These are phyloP conservation scores for Tolypocladium album DNA, from an alignment of 2,329 filamentous ascomycete genomes.

Conservation along the genomic window DNA sequence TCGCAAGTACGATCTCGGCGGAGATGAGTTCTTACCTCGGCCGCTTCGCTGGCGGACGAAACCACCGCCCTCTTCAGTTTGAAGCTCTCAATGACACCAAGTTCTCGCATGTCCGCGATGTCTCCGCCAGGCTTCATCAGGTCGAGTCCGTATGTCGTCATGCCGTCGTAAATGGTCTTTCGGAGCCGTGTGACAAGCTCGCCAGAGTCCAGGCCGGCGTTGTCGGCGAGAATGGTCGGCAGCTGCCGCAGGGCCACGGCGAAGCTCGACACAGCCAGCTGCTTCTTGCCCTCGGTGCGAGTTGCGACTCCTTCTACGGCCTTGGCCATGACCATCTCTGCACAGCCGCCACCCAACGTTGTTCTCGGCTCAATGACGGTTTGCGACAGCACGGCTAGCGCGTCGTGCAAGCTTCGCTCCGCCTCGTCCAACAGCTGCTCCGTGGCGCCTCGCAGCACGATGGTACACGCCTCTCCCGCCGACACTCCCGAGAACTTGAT, in stretches of 20 bases:
- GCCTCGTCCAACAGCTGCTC: slow-evolving; percentile 96
- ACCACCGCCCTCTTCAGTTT: slow-evolving; percentile 99
- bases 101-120: slow-evolving; percentile 88
- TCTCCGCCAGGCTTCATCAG: slow-evolving; percentile 81
- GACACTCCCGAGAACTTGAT: slow-evolving; percentile 97
- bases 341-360: slow-evolving; percentile 88
- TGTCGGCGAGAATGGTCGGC: slow-evolving; percentile 94
- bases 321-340: slow-evolving; percentile 99
- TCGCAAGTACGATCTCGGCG: background rate
- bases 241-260: slow-evolving; percentile 82
- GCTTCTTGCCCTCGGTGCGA: slow-evolving; percentile 93
- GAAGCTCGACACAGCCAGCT: slow-evolving; percentile 84
- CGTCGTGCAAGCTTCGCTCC: slow-evolving; percentile 91
- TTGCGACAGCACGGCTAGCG: slow-evolving; percentile 89
- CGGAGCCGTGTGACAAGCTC: slow-evolving; percentile 86
- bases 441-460: slow-evolving; percentile 90
- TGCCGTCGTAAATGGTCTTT: slow-evolving; percentile 88
- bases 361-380: slow-evolving; percentile 91
- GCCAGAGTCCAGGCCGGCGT: slow-evolving; percentile 90
- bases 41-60: slow-evolving; percentile 88
- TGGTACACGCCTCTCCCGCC: slow-evolving; percentile 88
- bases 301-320: slow-evolving; percentile 89
- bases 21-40: slow-evolving; percentile 59
- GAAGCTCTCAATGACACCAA: slow-evolving; percentile 95
- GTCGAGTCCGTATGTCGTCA: slow-evolving; percentile 86